These are phyloP conservation scores for Massarina eburnea DNA, from an alignment of 2,329 filamentous ascomycete species.

Conservation along the genomic window DNA sequence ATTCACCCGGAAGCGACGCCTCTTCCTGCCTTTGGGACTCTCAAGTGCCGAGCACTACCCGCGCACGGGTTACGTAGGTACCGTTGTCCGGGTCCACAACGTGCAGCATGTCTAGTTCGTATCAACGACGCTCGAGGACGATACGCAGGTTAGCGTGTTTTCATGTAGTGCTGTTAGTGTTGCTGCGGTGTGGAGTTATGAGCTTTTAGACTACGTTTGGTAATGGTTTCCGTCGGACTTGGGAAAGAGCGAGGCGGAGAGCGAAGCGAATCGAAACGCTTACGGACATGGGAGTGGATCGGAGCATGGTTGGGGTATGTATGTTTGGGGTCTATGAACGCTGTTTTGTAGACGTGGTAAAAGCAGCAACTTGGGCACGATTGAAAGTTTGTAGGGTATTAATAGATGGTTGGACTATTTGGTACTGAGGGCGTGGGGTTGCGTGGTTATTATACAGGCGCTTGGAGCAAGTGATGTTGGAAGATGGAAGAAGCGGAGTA, in stretches of 20 bases:
- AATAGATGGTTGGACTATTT: too few relatives aligned
- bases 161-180: not conserved
- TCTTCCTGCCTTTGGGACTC: slow-evolving; percentile 3
- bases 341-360: too few relatives aligned
- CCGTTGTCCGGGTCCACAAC: not conserved
- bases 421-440: too few relatives aligned
- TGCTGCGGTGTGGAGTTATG: not conserved
- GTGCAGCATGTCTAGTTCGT: not conserved
- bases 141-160: not conserved
- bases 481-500: too few relatives aligned
- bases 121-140: not conserved
- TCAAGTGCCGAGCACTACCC: slow-evolving; percentile 1
- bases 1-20: slow-evolving; percentile 6
- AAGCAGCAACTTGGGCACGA: too few relatives aligned
- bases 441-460: too few relatives aligned
- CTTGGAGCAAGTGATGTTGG: too few relatives aligned
- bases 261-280: not conserved
- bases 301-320: too few relatives aligned
- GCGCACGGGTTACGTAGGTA: not conserved
- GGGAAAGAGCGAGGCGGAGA: not conserved
- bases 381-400: too few relatives aligned
- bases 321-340: too few relatives aligned
- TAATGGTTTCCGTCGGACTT: not conserved
- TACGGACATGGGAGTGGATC: not conserved
- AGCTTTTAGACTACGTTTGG: not conserved